Evolutionary conservation across 352 stramenopile genomes (phyloP).

Genomic region (Phytophthora palmivora): DNA sequence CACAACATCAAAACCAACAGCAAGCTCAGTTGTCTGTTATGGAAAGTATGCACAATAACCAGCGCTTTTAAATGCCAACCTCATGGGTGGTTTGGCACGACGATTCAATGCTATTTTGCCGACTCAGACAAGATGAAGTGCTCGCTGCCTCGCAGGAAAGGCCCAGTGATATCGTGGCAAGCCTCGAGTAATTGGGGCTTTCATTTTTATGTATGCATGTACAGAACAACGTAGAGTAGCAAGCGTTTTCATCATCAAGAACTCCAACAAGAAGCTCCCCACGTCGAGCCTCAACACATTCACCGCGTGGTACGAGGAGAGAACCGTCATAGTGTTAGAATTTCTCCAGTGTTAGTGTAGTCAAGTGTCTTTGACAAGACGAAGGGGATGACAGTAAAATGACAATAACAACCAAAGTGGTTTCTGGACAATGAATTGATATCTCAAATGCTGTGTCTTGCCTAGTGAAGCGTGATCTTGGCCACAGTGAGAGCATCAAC

Average conservation of each 20-base stretch:
- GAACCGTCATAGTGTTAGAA: slow-evolving; percentile 34
- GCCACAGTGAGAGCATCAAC: slow-evolving; percentile 72
- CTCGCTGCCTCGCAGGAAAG: background rate
- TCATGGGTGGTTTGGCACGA: no score
- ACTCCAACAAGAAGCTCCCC: slow-evolving; percentile 22
- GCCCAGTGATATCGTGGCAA: slow-evolving; percentile 3
- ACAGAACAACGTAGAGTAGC: slow-evolving; percentile 32
- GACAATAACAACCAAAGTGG: slow-evolving; percentile 25
- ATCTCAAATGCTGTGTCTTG: background rate
- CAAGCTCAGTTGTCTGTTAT: slow-evolving; percentile 46
- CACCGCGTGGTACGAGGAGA: slow-evolving; percentile 12
- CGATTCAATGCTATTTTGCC: no score
- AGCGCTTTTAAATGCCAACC: slow-evolving; percentile 36
- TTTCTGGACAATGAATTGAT: slow-evolving; percentile 19
- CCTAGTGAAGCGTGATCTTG: slow-evolving; percentile 48
- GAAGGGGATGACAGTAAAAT: slow-evolving; percentile 34
- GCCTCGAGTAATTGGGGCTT: slow-evolving; percentile 13
- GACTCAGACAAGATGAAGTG: background rate
- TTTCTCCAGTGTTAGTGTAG: slow-evolving; percentile 33
- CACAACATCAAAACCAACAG: slow-evolving; percentile 35
- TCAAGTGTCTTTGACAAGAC: slow-evolving; percentile 24
- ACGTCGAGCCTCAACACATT: slow-evolving; percentile 14
- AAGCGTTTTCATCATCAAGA: slow-evolving; percentile 38
- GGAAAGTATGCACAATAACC: slow-evolving; percentile 31
- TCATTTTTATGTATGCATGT: slow-evolving; percentile 30